These are phyloP conservation scores for Lasiosphaeris hirsuta DNA, from an alignment of 495 filamentous ascomycete genomes.

Conservation along the genomic window DNA sequence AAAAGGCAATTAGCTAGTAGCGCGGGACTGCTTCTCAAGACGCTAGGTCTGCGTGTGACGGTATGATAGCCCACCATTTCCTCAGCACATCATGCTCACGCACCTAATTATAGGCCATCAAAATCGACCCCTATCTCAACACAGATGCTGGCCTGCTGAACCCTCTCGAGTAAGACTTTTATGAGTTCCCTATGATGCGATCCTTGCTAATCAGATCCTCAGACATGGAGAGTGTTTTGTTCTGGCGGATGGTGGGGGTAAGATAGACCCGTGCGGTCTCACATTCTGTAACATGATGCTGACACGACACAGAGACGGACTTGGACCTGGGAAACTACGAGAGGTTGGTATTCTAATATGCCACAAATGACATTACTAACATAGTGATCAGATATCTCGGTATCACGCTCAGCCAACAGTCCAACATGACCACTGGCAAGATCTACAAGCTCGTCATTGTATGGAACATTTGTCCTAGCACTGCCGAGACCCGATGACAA, in stretches of 20 bases:
- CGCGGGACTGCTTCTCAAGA: conserved; percentile 64
- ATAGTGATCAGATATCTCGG: conserved; percentile 30
- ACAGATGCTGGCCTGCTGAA: conserved; percentile 72
- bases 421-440: conserved; percentile 96
- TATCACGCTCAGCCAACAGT: conserved; percentile 56
- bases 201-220: not conserved
- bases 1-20: conserved; percentile 13
- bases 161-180: conserved; percentile 63
- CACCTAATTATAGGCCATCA: conserved; percentile 41
- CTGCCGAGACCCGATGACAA: no score
- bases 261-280: conserved; percentile 4
- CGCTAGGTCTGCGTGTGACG: conserved; percentile 63
- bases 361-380: not conserved
- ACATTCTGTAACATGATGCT: no score
- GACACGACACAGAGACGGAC: conserved; percentile 55
- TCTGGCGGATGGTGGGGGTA: conserved; percentile 29
- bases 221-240: conserved; percentile 43
- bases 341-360: conserved; percentile 53
- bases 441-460: conserved; percentile 82
- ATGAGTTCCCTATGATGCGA: not conserved
- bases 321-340: conserved; percentile 97
- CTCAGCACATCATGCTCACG: not conserved
- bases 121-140: conserved; percentile 84
- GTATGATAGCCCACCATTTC: conserved; percentile 7
- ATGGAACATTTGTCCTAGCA: conserved; percentile 22